Conservation (phyloP, 2,329 filamentous ascomycete species). For the Fusarium nurragi region DNA sequence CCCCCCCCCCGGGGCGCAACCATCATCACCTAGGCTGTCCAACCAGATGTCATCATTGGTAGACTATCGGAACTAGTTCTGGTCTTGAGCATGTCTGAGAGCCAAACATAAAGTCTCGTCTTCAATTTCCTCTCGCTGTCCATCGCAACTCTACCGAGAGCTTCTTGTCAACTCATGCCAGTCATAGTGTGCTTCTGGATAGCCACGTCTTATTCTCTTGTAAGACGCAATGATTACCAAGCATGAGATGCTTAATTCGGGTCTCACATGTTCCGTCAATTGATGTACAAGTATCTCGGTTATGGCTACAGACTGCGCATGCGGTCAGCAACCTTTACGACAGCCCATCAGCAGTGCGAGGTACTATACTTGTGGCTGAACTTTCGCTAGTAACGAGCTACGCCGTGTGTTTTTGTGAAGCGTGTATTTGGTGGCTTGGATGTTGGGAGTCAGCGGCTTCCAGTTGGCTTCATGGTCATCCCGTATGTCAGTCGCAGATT, state of each 20-base stretch:
- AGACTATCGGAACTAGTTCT: slow-evolving; percentile 27
- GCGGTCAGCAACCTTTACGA: slow-evolving; percentile 8
- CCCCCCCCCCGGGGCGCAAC: neutral
- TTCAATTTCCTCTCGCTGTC: slow-evolving; percentile 6
- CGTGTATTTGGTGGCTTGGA: neutral
- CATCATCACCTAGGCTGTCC: slow-evolving; percentile 10
- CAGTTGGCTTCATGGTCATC: neutral
- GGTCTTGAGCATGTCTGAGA: slow-evolving; percentile 11
- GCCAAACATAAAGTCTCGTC: neutral
- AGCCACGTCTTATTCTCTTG: neutral
- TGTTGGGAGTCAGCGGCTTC: neutral
- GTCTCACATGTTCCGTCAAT: slow-evolving; percentile 17
- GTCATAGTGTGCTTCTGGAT: neutral
- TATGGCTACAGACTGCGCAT: slow-evolving; percentile 1
- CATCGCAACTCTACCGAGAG: slow-evolving; percentile 11
- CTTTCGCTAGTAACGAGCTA: neutral
- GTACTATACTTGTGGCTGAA: neutral
- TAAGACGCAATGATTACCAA: slow-evolving; percentile 14
- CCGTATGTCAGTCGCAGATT: too few species aligned
- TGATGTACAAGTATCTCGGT: neutral
- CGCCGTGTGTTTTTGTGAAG: too few species aligned
- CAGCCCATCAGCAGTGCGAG: slow-evolving; percentile 1
- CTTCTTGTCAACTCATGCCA: neutral
- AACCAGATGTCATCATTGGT: slow-evolving; percentile 15
- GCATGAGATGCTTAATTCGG: slow-evolving; percentile 6